A percentile compares a stretch with the other conserved stretches of the same genome.
Conservation (phyloP, 2,329 filamentous ascomycete species). For the Fusarium gaditjirri region DNA sequence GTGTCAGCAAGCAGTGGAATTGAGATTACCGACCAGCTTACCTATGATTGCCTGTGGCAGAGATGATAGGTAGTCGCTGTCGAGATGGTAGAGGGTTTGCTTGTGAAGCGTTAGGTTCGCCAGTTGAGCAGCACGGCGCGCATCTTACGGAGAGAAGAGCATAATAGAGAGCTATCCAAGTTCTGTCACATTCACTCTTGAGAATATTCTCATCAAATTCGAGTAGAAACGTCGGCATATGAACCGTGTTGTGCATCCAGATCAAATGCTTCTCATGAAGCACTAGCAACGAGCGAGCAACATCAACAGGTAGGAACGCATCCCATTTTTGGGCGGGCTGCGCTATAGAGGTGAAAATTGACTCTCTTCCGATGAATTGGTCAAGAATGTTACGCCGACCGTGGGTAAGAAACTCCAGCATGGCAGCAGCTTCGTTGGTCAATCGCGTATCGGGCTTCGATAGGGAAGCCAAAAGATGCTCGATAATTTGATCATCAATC, state of each 20-base stretch:
- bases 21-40: too few species aligned
- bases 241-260: conserved; percentile 1
- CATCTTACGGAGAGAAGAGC: background rate
- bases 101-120: background rate
- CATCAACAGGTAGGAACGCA: background rate
- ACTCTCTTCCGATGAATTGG: background rate
- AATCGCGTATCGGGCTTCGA: background rate
- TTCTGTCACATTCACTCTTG: background rate
- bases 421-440: background rate
- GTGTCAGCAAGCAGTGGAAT: too few species aligned
- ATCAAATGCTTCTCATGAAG: background rate
- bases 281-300: background rate
- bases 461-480: background rate
- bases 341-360: accelerated
- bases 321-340: background rate
- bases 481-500: background rate
- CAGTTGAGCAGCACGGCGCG: accelerated
- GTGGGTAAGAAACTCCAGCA: background rate
- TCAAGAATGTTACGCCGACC: background rate
- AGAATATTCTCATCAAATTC: background rate
- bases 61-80: accelerated
- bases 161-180: conserved; percentile 1
- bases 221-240: background rate
- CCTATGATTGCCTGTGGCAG: background rate
- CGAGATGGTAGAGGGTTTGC: background rate